A percentile compares a stretch with the other conserved stretches of the same genome.
These are phyloP conservation scores for Bonia amplexicaulis DNA, from an alignment of 176 grass and related monocot species.

Conservation along the genomic window DNA sequence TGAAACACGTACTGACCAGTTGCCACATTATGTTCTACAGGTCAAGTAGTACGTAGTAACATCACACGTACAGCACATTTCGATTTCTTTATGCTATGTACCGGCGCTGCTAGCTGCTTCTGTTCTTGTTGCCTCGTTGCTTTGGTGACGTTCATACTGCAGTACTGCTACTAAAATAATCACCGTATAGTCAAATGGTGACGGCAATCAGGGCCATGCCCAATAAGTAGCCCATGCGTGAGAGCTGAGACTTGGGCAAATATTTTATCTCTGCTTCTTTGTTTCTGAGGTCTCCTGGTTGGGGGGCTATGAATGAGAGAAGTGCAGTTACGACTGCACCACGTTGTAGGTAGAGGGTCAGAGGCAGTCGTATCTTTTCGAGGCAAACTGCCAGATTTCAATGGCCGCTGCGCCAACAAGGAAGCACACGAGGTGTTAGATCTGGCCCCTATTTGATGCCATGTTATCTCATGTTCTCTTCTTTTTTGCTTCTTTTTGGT, in stretches of 20 bases:
- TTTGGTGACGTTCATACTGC: constrained; percentile 13
- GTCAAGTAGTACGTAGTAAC: not conserved
- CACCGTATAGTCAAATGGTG: constrained; percentile 20
- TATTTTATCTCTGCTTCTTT: constrained; percentile 21
- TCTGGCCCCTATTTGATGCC: constrained; percentile 10
- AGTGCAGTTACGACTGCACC: not conserved
- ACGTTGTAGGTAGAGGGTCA: constrained; percentile 19
- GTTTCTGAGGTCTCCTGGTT: constrained; percentile 22
- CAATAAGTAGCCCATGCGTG: constrained; percentile 12
- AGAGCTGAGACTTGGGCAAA: not conserved
- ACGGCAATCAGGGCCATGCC: constrained; percentile 24
- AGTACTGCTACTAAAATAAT: constrained; percentile 1
- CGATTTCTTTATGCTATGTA: not conserved
- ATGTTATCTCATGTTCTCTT: constrained; percentile 22
- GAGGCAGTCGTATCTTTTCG: constrained; percentile 27
- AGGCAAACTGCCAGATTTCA: constrained; percentile 25
- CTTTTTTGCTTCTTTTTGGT: not conserved
- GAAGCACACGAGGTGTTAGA: constrained; percentile 29
- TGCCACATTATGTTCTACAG: constrained; percentile 21
- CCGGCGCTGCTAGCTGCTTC: not conserved
- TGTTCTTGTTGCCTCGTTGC: not conserved
- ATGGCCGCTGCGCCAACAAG: constrained; percentile 5
- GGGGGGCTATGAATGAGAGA: constrained; percentile 20
- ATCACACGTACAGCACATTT: constrained; percentile 18
- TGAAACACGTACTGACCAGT: constrained; percentile 5